Evolutionary conservation across 2,329 filamentous ascomycete genomes (phyloP), one percentile per base, ranked within the genome.

Genomic region (Ramichloridium luteum): DNA sequence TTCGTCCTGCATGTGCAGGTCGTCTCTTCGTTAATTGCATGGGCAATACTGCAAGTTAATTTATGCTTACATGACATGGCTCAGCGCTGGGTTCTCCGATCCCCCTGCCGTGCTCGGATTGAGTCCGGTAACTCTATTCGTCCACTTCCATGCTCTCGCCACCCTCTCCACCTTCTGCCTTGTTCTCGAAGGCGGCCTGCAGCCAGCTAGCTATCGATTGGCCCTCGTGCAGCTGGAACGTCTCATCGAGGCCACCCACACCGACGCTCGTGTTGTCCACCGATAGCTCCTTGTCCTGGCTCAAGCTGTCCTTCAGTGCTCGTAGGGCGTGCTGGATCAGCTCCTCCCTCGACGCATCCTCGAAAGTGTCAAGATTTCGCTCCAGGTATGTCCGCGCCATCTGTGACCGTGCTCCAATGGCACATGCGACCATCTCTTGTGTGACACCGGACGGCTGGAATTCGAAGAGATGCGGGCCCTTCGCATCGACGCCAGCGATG

Each of bases 301-400:
- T 80, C 57, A 98, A 65, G 48, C 81, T 93, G 68, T 98, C 90
- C 70, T 93, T 93, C 55, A 98, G 67, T 31, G 90, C 88, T 54
- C 74, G 73, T 54, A 98, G 65, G 17, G 88, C 90, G 64, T 98
- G 90, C 61, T 75, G 76, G 50, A 98, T 77, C 53, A 98, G 66
- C 60, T 93, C 82, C 54, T 94, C 88, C 49, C 82, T 70, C 42
- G 69, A 74, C 54, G 76, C 77, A 44, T 71, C 70, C 50, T 74
- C 71, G 57, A 98, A 96, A 46, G 75, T 65, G 41, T 93, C 86
- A 39, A 94, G 62, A 61, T 94, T 81, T 53, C 84, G 73, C 71
- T 98, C 90, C 34, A 98, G 68, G 61, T 98, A 98, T 41, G 90
- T 98, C 53, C 90, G 70, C 14, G 90, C 90, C 84, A 96, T 96